Evolutionary conservation across 805 yeast genomes (phyloP), one percentile per base, ranked within the genome.

Genomic region (Starmerella potacharoeniae): DNA sequence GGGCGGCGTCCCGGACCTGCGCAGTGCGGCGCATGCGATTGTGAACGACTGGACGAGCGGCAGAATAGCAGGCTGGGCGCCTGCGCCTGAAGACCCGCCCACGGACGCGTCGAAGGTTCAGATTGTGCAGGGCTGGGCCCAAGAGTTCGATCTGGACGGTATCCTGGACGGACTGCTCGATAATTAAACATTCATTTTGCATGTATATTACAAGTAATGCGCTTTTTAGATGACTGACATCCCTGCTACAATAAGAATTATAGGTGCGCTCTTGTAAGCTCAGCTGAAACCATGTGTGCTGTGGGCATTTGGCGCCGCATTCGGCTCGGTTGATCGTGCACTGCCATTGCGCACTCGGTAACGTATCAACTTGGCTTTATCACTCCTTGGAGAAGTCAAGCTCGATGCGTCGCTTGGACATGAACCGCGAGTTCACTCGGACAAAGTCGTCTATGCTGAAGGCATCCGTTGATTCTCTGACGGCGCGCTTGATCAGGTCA

Each of bases 21-120:
- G 81, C 56, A 77, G 90, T 60, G 95, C 97, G 8, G 96, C 95
- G 39, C 69, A 79, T 64, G 76, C 85, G 39, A 84, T 93, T 11
- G 75, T 93, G 66, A 87, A 80, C 64, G 98, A 93, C 71, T 93
- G 97, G 97, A 82, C 96, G 72, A 97, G 90, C 69, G 98, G 98
- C 56, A 81, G 93, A 68, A 81, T 93, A 64, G 71, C 83, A 54
- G 95, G 97, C 49, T 93, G 96, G 96, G 81, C 86, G 2, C 71
- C 82, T 63, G 95, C 96, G 46, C 64, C 68, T 10, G 62, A 51
- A 13, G 73, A 76, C 36, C 74, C 81, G 11, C 76, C 77, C 62
- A 71, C 71, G 57, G 72, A 64, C 70, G 67, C 53, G 64, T 75
- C 59, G 65, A 79, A 81, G 65, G 84, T 91, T 37, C 81, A 87